These are phyloP conservation scores for Pseudogymnoascus sp. DNA, from an alignment of 2,329 filamentous ascomycete species.

Conservation along the genomic window DNA sequence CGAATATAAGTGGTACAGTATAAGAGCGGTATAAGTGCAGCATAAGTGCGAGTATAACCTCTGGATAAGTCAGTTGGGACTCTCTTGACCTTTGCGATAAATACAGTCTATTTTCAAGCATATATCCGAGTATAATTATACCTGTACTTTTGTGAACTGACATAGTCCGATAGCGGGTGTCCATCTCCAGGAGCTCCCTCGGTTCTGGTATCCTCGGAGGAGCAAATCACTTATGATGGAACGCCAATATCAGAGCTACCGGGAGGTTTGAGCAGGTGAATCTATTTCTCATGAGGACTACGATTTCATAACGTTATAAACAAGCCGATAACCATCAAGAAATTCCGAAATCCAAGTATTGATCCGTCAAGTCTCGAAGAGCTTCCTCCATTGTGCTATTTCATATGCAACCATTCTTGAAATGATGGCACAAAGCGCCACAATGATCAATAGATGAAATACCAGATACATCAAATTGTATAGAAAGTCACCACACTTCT, in stretches of 20 bases:
- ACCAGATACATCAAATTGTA: too few relatives aligned
- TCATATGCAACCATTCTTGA: too few relatives aligned
- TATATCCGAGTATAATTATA: neutral
- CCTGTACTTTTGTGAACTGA: neutral
- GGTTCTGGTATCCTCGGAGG: too few relatives aligned
- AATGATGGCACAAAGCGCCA: too few relatives aligned
- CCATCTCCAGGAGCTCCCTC: too few relatives aligned
- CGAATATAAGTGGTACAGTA: neutral
- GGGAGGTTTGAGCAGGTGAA: neutral
- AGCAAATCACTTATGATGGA: too few relatives aligned
- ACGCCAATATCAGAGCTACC: too few relatives aligned
- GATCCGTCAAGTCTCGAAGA: too few relatives aligned
- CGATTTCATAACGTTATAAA: neutral
- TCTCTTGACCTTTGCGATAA: neutral
- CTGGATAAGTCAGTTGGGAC: neutral
- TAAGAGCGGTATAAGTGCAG: too few relatives aligned
- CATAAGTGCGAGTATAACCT: neutral
- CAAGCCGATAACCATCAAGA: neutral
- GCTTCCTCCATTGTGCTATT: too few relatives aligned
- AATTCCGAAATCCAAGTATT: neutral
- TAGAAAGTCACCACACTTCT: too few relatives aligned
- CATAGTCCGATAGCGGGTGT: neutral
- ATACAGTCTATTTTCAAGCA: neutral
- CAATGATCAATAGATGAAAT: too few relatives aligned
- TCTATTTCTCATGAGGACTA: neutral